Conservation (phyloP, 75 land plant species). For the Picea sitchensis region DNA sequence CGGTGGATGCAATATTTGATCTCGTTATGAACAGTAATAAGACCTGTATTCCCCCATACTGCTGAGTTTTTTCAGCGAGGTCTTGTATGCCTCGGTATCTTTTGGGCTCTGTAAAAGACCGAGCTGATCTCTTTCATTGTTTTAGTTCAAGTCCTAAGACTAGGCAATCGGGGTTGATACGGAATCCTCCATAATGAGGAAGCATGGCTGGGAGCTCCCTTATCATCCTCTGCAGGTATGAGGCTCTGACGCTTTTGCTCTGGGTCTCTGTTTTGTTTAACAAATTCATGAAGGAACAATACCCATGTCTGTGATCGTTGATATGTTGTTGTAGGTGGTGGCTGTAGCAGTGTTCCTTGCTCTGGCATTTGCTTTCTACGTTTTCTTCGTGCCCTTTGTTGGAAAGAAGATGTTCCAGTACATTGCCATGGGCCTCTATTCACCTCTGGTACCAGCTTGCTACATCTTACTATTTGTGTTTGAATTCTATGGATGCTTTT, state of each 20-base stretch:
- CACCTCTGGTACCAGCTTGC: slow-evolving; percentile 56
- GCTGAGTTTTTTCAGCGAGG: neutral
- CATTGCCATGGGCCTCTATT: slow-evolving; percentile 65
- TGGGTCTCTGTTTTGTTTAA: neutral
- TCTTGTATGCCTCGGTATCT: neutral
- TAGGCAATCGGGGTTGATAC: neutral
- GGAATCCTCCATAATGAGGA: slow-evolving; percentile 61
- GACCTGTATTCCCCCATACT: neutral
- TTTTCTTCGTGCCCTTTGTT: slow-evolving; percentile 93
- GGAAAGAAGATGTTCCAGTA: slow-evolving; percentile 62
- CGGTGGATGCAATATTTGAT: slow-evolving; percentile 7
- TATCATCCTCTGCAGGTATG: slow-evolving; percentile 97
- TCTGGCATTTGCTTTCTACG: slow-evolving; percentile 91
- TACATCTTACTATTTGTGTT: neutral
- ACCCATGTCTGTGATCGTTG: neutral
- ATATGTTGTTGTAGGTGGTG: slow-evolving; percentile 58
- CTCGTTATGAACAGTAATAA: neutral
- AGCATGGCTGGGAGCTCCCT: slow-evolving; percentile 99
- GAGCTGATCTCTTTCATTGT: neutral
- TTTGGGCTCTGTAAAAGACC: neutral
- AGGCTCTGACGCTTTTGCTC: neutral
- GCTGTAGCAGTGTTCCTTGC: slow-evolving; percentile 92
- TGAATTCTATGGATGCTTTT: neutral
- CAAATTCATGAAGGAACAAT: neutral
- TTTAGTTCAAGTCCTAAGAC: neutral